Evolutionary conservation across 2,329 filamentous ascomycete genomes (phyloP), one percentile per base, ranked within the genome.

Genomic region (Reticulascus tulasneorum): DNA sequence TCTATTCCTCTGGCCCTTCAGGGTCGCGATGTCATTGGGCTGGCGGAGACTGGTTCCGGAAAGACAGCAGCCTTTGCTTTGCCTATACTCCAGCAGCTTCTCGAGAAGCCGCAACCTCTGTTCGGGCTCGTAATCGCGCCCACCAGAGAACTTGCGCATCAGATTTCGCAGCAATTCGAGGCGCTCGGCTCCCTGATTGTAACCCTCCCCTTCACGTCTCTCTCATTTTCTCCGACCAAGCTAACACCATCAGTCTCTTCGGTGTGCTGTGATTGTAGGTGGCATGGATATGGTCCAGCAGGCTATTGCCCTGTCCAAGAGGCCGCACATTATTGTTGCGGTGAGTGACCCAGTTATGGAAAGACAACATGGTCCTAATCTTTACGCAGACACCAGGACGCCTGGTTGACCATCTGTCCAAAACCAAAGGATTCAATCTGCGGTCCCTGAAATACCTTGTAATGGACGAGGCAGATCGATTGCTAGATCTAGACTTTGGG

Each of bases 271-370:
- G 12, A 80, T 98, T 27, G 86, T 97, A 2, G 93, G 93, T 51
- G 93, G 93, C 27, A 82, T 97, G 72, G 91, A 97, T 47, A 96
- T 96, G 87, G 86, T 96, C 1, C 77, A 86, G 0, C 93, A 98
- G 59, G 66, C 85, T 2, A 94, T 98, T 46, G 85, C 90, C 0
- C 75, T 98, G 1, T 88, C 86, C n/a, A 96, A 95, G 73, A 91
- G 91, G 51, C 93, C 93, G 7, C 93, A 98, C 54, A 82, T 98
- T 17, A 71, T 97, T 16, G 90, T 97, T 24, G 91, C 91, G 16
- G 71, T 96, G 5, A 23, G 27, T 19, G 11, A 7, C 16, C n/a
- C n/a, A n/a, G n/a, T n/a, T n/a, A n/a, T n/a, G n/a, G n/a, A n/a
- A n/a, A 25, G 23, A 25, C 10, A 25, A 25, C 10, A 25, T 25